phyloP scores from a whole-genome alignment of 2,329 filamentous ascomycete species.

The Teratosphaeria destructans region DNA sequence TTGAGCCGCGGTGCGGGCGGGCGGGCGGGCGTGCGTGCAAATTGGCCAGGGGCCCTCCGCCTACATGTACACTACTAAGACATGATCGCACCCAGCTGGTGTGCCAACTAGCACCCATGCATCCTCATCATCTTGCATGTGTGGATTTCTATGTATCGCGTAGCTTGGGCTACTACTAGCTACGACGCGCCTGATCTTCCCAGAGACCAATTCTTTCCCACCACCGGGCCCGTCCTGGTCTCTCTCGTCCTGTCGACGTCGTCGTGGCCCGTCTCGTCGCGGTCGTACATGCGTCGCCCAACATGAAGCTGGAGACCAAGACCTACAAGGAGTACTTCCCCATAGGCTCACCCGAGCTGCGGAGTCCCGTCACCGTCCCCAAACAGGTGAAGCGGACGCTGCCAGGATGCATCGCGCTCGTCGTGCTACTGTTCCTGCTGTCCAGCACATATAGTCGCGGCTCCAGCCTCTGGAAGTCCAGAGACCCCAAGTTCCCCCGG shows the following conservation, averaged over 20 bases:
- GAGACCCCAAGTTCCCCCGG: slow-evolving; percentile 40
- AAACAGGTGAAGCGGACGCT: slow-evolving; percentile 41
- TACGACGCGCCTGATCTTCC: not conserved
- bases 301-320: slow-evolving; percentile 6
- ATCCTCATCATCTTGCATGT: not conserved
- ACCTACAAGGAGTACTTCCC: slow-evolving; percentile 12
- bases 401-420: slow-evolving; percentile 36
- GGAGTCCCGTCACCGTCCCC: slow-evolving; percentile 26
- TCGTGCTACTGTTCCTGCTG: slow-evolving; percentile 38
- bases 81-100: not conserved
- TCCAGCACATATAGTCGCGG: slow-evolving; percentile 19
- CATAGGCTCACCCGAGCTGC: slow-evolving; percentile 1
- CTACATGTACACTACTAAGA: not conserved
- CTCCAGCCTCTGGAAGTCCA: slow-evolving; percentile 2
- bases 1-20: not conserved
- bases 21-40: not conserved
- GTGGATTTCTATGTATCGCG: not conserved
- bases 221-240: not conserved
- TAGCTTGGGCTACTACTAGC: not conserved
- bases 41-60: not conserved
- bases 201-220: not conserved
- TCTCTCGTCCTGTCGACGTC: not conserved
- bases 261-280: not conserved
- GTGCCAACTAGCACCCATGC: not conserved
- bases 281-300: not conserved